These are phyloP conservation scores for Oemleria cerasiformis DNA, from an alignment of 306 rosid species.

Conservation along the genomic window DNA sequence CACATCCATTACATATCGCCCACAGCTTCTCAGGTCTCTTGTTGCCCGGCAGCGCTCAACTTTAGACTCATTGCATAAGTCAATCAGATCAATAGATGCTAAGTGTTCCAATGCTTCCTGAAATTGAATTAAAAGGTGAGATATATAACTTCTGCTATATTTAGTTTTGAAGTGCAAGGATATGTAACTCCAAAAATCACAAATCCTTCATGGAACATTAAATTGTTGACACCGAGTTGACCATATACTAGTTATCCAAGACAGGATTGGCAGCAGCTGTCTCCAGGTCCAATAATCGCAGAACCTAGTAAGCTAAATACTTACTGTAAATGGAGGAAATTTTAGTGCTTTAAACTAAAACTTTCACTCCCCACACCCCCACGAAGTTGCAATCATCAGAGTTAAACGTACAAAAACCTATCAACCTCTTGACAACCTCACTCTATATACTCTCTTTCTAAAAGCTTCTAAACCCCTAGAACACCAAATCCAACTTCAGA, in stretches of 20 bases:
- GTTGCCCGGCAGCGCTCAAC: conserved; percentile 95
- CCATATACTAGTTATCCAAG: not conserved
- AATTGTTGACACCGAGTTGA: not conserved
- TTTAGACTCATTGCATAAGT: conserved; percentile 90
- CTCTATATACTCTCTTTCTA: not conserved
- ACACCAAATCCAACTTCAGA: not conserved
- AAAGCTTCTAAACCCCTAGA: not conserved
- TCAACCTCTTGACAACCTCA: not conserved
- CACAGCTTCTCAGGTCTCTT: conserved; percentile 97
- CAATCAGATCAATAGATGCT: conserved; percentile 81
- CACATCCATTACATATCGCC: conserved; percentile 68
- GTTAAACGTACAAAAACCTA: too few relatives aligned
- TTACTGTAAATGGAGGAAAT: not conserved
- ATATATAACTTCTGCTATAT: not conserved
- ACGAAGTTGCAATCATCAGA: too few relatives aligned
- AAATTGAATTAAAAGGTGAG: conserved; percentile 23
- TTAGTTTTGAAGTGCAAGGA: not conserved
- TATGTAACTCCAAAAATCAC: not conserved
- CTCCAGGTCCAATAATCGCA: not conserved
- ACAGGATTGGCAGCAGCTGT: not conserved
- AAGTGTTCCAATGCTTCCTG: conserved; percentile 86
- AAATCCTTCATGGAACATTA: not conserved
- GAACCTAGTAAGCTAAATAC: not conserved
- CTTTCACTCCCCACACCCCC: too few relatives aligned
- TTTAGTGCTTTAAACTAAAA: not conserved